Conservation (phyloP, 2,329 filamentous ascomycete species). For the Moelleriella libera region DNA sequence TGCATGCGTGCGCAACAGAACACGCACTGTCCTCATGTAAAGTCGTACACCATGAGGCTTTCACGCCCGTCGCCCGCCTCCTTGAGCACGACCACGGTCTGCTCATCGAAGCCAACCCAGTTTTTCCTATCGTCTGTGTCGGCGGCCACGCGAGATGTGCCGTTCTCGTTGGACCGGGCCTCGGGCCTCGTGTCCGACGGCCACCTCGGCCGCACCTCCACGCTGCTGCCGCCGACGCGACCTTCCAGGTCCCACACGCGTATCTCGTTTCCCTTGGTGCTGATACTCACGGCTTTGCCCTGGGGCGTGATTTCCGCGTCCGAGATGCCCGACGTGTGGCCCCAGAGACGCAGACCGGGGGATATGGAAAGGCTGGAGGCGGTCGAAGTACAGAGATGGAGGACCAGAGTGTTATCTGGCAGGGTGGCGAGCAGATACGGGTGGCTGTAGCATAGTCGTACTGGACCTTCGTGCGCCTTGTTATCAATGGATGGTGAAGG, state of each 20-base stretch:
- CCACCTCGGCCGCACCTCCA: conserved; percentile 32
- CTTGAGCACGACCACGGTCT: conserved; percentile 77
- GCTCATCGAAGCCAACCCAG: conserved; percentile 82
- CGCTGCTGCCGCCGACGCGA: conserved; percentile 38
- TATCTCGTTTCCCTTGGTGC: conserved; percentile 61
- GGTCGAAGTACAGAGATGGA: conserved; percentile 69
- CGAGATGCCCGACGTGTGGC: conserved; percentile 80
- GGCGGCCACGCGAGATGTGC: not conserved
- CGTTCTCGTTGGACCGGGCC: conserved; percentile 7
- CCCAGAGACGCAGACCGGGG: conserved; percentile 66
- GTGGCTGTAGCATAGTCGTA: conserved; percentile 56
- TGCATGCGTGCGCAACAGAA: too few relatives aligned
- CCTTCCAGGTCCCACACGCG: conserved; percentile 85
- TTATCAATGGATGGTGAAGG: not conserved
- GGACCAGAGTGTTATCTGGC: conserved; percentile 73
- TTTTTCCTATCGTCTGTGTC: conserved; percentile 33
- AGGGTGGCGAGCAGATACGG: conserved; percentile 77
- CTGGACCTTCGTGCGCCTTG: conserved; percentile 31
- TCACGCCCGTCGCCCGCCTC: conserved; percentile 55
- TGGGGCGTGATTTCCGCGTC: conserved; percentile 72
- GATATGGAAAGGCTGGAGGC: conserved; percentile 53
- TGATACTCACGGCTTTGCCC: conserved; percentile 84
- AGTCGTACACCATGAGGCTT: conserved; percentile 74
- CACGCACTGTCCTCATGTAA: conserved; percentile 32
- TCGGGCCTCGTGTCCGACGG: conserved; percentile 6